Evolutionary conservation across 2,329 filamentous ascomycete species (phyloP), one percentile per base, ranked within the genome.

Genomic region (Talaromyces sp.): DNA sequence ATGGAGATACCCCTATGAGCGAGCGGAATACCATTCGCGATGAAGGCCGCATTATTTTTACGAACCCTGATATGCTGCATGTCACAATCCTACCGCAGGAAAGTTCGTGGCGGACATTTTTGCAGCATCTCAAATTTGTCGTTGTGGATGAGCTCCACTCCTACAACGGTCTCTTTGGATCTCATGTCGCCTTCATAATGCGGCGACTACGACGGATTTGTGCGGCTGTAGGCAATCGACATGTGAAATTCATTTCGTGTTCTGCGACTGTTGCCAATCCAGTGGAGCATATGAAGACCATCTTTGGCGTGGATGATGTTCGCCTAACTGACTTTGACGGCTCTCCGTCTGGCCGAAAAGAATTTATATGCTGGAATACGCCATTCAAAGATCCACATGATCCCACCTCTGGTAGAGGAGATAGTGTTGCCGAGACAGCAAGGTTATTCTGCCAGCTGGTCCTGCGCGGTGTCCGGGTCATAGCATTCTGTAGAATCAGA

Each of bases 291-390:
- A 98, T 99, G 85, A 88, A 87, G 74, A 91, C 91, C 0, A 90
- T 99, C n/a, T 97, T 98, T 67, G 94, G 94, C 0, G 84, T 96
- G 6, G 85, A 92, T 0, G 82, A 93, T 65, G 91, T 96, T 14
- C 86, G 83, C 62, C 76, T 98, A 52, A 89, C 94, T 0, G 92
- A 97, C 70, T 93, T 90, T 69, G 95, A 99, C 71, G 95, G 95
- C 1, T 96, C 93, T 0, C 95, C 95, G 0, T 92, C 92, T 5
- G 92, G 94, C 0, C 84, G 92, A 27, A 98, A 98, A 72, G 94
- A 98, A 70, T 98, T 98, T 62, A 72, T 99, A 6, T 98, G 93
- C 75, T 99, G 95, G 95, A 98, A 99, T 69, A 97, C 94, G 0
- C 95, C 95, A 0, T 96, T 87, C 75, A 96, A 92, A 73, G 94